phyloP scores from a whole-genome alignment of 805 yeast species.

The Millerozyma miso region DNA sequence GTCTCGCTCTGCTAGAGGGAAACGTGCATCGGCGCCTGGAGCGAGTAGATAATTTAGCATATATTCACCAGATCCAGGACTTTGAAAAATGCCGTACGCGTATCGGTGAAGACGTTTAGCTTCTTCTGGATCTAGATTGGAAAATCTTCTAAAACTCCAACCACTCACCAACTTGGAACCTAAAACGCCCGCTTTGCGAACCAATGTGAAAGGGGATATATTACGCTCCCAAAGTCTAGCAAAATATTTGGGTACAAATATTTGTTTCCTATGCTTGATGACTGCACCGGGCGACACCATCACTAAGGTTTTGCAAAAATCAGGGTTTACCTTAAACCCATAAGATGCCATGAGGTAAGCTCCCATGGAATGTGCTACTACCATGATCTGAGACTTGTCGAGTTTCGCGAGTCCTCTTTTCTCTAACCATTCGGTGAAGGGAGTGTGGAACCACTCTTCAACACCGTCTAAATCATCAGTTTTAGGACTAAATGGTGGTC shows the following conservation, averaged over 20 bases:
- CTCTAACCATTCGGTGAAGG: slow-evolving; percentile 61
- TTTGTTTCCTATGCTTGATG: slow-evolving; percentile 40
- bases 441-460: slow-evolving; percentile 61
- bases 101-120: slow-evolving; percentile 64
- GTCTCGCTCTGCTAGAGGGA: slow-evolving; percentile 55
- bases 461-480: slow-evolving; percentile 44
- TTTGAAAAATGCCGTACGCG: slow-evolving; percentile 78
- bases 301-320: slow-evolving; percentile 61
- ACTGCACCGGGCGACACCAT: slow-evolving; percentile 91
- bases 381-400: slow-evolving; percentile 41
- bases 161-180: slow-evolving; percentile 86
- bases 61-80: slow-evolving; percentile 91
- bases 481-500: slow-evolving; percentile 60
- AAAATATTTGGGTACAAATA: slow-evolving; percentile 71
- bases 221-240: slow-evolving; percentile 79
- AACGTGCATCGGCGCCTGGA: slow-evolving; percentile 88
- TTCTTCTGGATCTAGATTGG: slow-evolving; percentile 46
- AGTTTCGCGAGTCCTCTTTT: slow-evolving; percentile 37
- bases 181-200: slow-evolving; percentile 70
- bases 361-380: slow-evolving; percentile 89
- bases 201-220: slow-evolving; percentile 79
- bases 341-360: slow-evolving; percentile 75
- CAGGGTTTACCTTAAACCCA: slow-evolving; percentile 53
- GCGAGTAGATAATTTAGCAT: slow-evolving; percentile 77
- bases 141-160: slow-evolving; percentile 83